These are phyloP conservation scores for Celoporthe dispersa DNA, from an alignment of 2,329 filamentous ascomycete species.

Conservation along the genomic window DNA sequence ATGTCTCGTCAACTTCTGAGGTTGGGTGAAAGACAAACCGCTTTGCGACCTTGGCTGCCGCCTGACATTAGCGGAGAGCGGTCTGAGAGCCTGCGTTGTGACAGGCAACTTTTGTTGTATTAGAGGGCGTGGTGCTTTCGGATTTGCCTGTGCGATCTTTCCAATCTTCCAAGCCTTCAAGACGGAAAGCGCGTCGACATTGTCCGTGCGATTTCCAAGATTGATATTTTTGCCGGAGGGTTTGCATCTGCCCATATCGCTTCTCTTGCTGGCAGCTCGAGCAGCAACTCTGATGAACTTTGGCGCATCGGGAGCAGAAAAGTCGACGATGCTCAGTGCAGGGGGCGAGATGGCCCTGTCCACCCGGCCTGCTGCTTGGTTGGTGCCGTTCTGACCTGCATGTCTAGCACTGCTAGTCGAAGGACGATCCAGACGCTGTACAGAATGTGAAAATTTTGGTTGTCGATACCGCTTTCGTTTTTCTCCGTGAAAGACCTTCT, in stretches of 20 bases:
- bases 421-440: constrained; percentile 27
- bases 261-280: constrained; percentile 54
- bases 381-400: not conserved
- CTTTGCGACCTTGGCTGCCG: not conserved
- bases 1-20: constrained; percentile 37
- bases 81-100: constrained; percentile 34
- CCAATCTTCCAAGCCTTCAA: constrained; percentile 62
- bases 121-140: constrained; percentile 14
- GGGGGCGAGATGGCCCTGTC: constrained; percentile 38
- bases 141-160: constrained; percentile 47
- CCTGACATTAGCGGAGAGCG: constrained; percentile 32
- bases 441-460: constrained; percentile 39
- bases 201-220: constrained; percentile 64
- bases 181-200: constrained; percentile 58
- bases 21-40: constrained; percentile 34
- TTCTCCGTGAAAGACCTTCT: constrained; percentile 39
- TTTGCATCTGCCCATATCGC: constrained; percentile 57
- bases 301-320: constrained; percentile 57
- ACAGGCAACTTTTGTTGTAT: constrained; percentile 20
- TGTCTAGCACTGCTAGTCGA: not conserved
- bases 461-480: constrained; percentile 35
- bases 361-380: constrained; percentile 14
- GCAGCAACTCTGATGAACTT: constrained; percentile 65
- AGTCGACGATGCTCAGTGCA: constrained; percentile 64
- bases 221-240: constrained; percentile 61